A percentile compares a stretch with the other conserved stretches of the same genome.
These are phyloP conservation scores for Neurospora sp. DNA, from an alignment of 495 filamentous ascomycete species.

Conservation along the genomic window DNA sequence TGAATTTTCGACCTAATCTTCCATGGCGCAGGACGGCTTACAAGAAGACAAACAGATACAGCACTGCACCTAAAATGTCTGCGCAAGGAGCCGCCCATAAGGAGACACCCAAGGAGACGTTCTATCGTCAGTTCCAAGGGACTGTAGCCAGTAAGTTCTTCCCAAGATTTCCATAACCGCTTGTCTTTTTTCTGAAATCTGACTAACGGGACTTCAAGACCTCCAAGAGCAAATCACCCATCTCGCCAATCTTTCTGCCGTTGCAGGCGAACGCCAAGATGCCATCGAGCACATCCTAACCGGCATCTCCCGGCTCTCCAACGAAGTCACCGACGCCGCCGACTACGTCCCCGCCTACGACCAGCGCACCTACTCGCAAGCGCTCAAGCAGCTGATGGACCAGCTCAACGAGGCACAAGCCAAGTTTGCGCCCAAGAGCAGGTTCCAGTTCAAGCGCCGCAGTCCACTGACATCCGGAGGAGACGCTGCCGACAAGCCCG, in stretches of 20 bases:
- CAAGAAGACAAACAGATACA: neutral
- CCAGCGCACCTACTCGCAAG: slow-evolving; percentile 32
- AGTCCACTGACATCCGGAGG: neutral
- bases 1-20: neutral
- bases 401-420: slow-evolving; percentile 32
- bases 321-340: slow-evolving; percentile 32
- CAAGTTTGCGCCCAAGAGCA: slow-evolving; percentile 28
- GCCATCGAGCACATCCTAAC: slow-evolving; percentile 34
- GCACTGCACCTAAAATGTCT: neutral
- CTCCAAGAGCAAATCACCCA: slow-evolving; percentile 33
- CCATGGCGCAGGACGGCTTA: neutral
- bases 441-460: slow-evolving; percentile 36
- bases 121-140: slow-evolving; percentile 71
- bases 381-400: slow-evolving; percentile 32
- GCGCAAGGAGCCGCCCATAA: slow-evolving; percentile 5
- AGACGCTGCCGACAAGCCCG: slow-evolving; percentile 1
- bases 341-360: slow-evolving; percentile 37
- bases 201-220: slow-evolving; percentile 13
- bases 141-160: slow-evolving; percentile 51
- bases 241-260: slow-evolving; percentile 21
- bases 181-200: neutral
- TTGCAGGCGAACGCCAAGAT: slow-evolving; percentile 35
- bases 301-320: slow-evolving; percentile 33
- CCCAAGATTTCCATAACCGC: neutral
- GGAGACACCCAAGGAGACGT: slow-evolving; percentile 53